A percentile compares a stretch with the other conserved stretches of the same genome.
These are phyloP conservation scores for Agrocybe chaxingu DNA, from an alignment of 768 basidiomycete genomes.

Conservation along the genomic window DNA sequence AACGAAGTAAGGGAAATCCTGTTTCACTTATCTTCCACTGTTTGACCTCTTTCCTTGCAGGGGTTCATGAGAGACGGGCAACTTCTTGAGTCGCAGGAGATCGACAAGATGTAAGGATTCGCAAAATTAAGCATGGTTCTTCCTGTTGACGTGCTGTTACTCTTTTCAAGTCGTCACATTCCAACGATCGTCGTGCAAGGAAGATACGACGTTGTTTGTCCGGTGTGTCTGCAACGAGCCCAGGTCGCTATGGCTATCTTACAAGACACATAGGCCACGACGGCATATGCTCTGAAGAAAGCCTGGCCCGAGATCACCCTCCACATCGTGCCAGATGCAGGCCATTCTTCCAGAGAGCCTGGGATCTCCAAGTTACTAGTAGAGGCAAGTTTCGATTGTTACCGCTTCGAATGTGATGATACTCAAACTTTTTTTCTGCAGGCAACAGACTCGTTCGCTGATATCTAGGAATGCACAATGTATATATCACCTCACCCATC, in stretches of 20 bases:
- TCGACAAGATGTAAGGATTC: constrained; percentile 76
- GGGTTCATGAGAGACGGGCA: constrained; percentile 90
- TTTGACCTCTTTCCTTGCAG: constrained; percentile 28
- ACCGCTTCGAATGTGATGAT: background rate
- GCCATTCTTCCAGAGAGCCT: constrained; percentile 78
- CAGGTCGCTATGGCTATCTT: background rate
- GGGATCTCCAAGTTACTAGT: constrained; percentile 69
- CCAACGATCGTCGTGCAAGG: constrained; percentile 82
- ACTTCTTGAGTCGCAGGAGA: constrained; percentile 75
- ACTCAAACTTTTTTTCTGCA: background rate
- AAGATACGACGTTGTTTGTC: constrained; percentile 87
- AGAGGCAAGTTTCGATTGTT: constrained; percentile 39
- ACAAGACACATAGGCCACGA: constrained; percentile 51
- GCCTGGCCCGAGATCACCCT: constrained; percentile 49
- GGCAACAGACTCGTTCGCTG: constrained; percentile 18
- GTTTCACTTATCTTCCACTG: background rate
- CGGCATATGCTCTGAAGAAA: constrained; percentile 79
- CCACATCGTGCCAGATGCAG: constrained; percentile 75
- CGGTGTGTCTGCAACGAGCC: constrained; percentile 41
- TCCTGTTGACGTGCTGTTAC: background rate
- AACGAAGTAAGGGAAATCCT: constrained; percentile 50
- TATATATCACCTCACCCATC: no score
- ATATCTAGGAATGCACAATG: background rate
- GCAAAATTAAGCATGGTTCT: no score
- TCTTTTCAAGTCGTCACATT: constrained; percentile 68